phyloP scores from a whole-genome alignment of 176 grass and related monocot species.

The Triticum urartu region DNA sequence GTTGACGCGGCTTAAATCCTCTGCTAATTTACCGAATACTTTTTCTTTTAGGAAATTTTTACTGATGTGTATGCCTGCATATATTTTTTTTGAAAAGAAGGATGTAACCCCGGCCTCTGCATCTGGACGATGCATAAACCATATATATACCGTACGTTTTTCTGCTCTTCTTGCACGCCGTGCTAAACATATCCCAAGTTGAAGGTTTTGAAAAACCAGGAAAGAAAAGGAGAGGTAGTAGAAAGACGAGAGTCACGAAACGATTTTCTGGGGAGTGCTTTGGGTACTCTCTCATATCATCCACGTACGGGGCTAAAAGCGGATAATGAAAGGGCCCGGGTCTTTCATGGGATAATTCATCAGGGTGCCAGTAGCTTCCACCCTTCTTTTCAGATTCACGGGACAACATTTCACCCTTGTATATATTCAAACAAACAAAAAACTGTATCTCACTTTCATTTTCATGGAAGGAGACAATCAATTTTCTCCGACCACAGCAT shows the following conservation, averaged over 20 bases:
- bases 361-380: neutral
- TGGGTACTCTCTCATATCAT: neutral
- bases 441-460: too few relatives aligned
- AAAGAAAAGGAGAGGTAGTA: neutral
- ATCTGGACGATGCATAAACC: too few relatives aligned
- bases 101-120: too few relatives aligned
- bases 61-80: too few relatives aligned
- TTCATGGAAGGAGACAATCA: too few relatives aligned
- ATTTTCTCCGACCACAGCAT: too few relatives aligned
- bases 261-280: neutral
- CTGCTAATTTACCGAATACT: too few relatives aligned
- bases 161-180: neutral
- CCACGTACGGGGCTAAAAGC: neutral
- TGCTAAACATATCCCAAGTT: neutral
- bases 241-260: neutral
- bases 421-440: too few relatives aligned
- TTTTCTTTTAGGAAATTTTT: too few relatives aligned
- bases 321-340: neutral
- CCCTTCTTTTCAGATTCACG: neutral
- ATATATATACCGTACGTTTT: neutral
- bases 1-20: too few relatives aligned
- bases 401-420: neutral
- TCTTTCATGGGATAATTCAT: neutral
- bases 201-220: neutral
- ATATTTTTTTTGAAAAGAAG: too few relatives aligned